A percentile compares a stretch with the other conserved stretches of the same genome.
Evolutionary conservation across 768 basidiomycete genomes (phyloP).

Genomic region (Epithele typhae): DNA sequence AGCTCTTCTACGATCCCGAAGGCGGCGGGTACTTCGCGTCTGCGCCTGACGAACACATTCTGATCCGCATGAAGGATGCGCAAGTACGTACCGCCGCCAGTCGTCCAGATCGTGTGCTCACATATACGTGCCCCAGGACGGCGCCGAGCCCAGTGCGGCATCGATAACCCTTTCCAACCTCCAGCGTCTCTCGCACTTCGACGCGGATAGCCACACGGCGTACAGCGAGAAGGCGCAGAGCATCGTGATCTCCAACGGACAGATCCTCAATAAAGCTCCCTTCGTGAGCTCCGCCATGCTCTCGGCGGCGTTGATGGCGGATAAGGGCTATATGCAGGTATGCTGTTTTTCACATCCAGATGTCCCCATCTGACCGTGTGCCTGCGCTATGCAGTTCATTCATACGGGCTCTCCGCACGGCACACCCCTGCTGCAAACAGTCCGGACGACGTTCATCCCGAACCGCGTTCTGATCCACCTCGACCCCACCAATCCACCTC

Average conservation of each 20-base stretch:
- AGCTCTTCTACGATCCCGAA: slow-evolving; percentile 35
- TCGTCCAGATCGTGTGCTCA: neutral
- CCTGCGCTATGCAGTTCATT: slow-evolving; percentile 16
- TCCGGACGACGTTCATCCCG: slow-evolving; percentile 16
- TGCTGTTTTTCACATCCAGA: neutral
- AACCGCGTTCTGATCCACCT: slow-evolving; percentile 22
- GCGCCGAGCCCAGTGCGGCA: slow-evolving; percentile 25
- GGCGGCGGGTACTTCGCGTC: slow-evolving; percentile 37
- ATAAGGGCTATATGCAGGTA: slow-evolving; percentile 21
- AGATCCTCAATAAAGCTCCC: slow-evolving; percentile 18
- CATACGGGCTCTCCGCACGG: slow-evolving; percentile 4
- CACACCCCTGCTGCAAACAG: slow-evolving; percentile 8
- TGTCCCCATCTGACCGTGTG: neutral
- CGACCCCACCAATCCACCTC: slow-evolving; percentile 16
- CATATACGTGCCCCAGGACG: slow-evolving; percentile 20
- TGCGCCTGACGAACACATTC: slow-evolving; percentile 31
- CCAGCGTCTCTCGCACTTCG: slow-evolving; percentile 22
- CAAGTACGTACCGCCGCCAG: slow-evolving; percentile 9
- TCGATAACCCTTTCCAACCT: slow-evolving; percentile 27
- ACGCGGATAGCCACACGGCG: slow-evolving; percentile 18
- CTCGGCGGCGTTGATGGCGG: slow-evolving; percentile 11
- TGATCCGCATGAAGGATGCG: slow-evolving; percentile 36
- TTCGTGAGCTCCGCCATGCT: slow-evolving; percentile 21
- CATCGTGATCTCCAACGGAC: slow-evolving; percentile 18
- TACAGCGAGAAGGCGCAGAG: slow-evolving; percentile 21